These are phyloP conservation scores for Biancaea sappan DNA, from an alignment of 306 rosid species.

Conservation along the genomic window DNA sequence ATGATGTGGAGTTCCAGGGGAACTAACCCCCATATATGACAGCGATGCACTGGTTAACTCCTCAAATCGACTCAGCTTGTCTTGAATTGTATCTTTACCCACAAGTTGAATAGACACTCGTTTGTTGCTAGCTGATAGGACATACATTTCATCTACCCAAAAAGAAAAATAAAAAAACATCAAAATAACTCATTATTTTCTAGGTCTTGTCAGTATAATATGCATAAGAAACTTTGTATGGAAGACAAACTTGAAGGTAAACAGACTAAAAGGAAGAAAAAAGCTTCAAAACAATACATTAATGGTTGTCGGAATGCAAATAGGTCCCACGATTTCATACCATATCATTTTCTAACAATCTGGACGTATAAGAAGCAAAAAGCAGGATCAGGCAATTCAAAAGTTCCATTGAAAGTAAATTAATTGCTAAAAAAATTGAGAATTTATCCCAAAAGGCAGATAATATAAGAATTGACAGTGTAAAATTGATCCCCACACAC, in stretches of 20 bases:
- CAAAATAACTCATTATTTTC: constrained; percentile 30
- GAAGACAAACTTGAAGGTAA: constrained; percentile 8
- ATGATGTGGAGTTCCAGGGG: constrained; percentile 61
- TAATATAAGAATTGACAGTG: neutral
- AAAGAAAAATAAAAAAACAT: constrained; percentile 37
- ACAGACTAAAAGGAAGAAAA: neutral
- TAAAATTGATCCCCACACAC: neutral
- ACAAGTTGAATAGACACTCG: constrained; percentile 76
- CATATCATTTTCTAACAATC: constrained; percentile 8
- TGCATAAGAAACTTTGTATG: neutral
- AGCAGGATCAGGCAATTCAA: constrained; percentile 14
- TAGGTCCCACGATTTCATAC: constrained; percentile 3
- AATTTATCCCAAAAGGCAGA: neutral
- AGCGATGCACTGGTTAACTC: constrained; percentile 72
- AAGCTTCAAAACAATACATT: constrained; percentile 11
- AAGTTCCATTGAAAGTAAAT: neutral
- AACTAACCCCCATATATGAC: constrained; percentile 76
- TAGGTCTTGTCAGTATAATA: constrained; percentile 17
- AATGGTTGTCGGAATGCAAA: neutral
- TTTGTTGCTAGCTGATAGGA: constrained; percentile 76
- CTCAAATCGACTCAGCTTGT: constrained; percentile 83
- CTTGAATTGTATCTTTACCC: constrained; percentile 84
- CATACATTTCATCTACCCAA: constrained; percentile 99
- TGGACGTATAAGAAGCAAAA: neutral
- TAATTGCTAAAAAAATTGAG: neutral